These are phyloP conservation scores for Colletotrichum caudatum DNA, from an alignment of 2,329 filamentous ascomycete genomes.

Conservation along the genomic window DNA sequence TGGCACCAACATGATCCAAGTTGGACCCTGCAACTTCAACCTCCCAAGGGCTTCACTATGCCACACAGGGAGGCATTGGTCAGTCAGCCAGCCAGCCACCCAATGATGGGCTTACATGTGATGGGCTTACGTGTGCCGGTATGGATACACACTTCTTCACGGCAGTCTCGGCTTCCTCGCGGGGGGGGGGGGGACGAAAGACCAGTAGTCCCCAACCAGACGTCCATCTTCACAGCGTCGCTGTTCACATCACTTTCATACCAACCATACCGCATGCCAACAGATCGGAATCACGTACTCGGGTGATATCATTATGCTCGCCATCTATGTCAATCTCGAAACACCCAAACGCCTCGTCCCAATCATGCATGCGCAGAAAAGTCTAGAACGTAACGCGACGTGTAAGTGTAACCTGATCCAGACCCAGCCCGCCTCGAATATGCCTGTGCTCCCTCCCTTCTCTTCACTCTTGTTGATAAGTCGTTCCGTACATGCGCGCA, in stretches of 20 bases:
- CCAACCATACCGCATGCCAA: neutral
- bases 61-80: neutral
- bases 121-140: too few species aligned
- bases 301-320: slow-evolving; percentile 40
- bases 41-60: neutral
- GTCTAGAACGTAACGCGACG: slow-evolving; percentile 33
- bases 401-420: slow-evolving; percentile 23
- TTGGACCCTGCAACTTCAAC: slow-evolving; percentile 3
- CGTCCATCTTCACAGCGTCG: neutral
- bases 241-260: neutral
- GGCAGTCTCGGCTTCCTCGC: too few species aligned
- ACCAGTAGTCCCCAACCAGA: neutral
- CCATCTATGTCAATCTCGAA: slow-evolving; percentile 41
- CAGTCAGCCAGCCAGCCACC: neutral
- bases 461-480: slow-evolving; percentile 1
- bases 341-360: slow-evolving; percentile 38
- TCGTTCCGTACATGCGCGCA: slow-evolving; percentile 1
- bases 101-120: too few species aligned
- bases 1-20: too few species aligned
- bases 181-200: neutral
- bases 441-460: neutral
- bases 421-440: slow-evolving; percentile 19
- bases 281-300: slow-evolving; percentile 12
- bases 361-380: slow-evolving; percentile 33
- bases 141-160: neutral